Conservation (phyloP, 495 filamentous ascomycete species). For the Penicillium lividum region DNA sequence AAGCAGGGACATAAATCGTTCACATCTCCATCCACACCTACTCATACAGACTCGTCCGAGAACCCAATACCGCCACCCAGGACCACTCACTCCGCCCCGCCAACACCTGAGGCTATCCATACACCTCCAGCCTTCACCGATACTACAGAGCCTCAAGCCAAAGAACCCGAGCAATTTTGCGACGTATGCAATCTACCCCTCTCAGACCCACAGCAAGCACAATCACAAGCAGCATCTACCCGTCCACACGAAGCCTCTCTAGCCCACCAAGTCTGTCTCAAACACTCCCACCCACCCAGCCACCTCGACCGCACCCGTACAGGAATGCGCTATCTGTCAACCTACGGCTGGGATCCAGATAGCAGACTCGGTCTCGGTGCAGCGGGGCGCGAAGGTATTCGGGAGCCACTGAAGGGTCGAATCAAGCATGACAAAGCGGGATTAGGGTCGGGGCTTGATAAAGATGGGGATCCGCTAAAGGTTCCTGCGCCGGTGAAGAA, state of each 20-base stretch:
- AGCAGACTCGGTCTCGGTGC: slow-evolving; percentile 70
- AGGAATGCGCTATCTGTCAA: slow-evolving; percentile 72
- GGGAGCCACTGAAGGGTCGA: slow-evolving; percentile 71
- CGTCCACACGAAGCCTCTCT: slow-evolving; percentile 68
- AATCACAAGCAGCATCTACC: slow-evolving; percentile 11
- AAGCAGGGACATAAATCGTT: slow-evolving; percentile 31
- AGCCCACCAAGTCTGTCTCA: slow-evolving; percentile 77
- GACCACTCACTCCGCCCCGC: slow-evolving; percentile 21
- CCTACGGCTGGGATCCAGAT: slow-evolving; percentile 89
- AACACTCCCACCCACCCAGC: slow-evolving; percentile 83
- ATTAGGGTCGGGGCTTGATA: slow-evolving; percentile 53
- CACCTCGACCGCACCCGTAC: slow-evolving; percentile 74
- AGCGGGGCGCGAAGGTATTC: slow-evolving; percentile 66
- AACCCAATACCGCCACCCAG: slow-evolving; percentile 11
- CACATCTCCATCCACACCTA: slow-evolving; percentile 22
- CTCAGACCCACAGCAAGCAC: not conserved
- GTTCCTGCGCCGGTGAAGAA: slow-evolving; percentile 37
- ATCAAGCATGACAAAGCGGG: slow-evolving; percentile 75
- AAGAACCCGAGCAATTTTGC: slow-evolving; percentile 31
- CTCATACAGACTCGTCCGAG: slow-evolving; percentile 9
- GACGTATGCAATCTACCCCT: slow-evolving; percentile 59
- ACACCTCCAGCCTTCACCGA: slow-evolving; percentile 2
- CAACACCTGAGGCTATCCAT: slow-evolving; percentile 15
- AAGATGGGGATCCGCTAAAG: slow-evolving; percentile 26
- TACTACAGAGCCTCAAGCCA: not conserved